Base-by-base conservation (phyloP, 345 rosid species). In the Rubroshorea leprosula region DNA sequence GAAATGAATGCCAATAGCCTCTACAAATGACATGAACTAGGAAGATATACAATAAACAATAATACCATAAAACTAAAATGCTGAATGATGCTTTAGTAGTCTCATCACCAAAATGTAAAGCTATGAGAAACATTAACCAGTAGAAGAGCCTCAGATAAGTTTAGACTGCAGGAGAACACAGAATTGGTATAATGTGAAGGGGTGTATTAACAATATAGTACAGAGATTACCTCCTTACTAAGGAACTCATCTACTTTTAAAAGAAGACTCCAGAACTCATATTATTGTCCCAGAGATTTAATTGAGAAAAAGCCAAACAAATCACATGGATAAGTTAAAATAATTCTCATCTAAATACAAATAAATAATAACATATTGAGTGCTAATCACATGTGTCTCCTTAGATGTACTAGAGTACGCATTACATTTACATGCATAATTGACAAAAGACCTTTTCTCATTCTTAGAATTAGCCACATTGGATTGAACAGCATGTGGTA, bases 381-480 rank as follows among this genome's bases (percentile, higher is more conserved):
- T 63, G 68, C 53, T 43, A 74, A 49, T 65, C 52, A 55, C 72
- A 41, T 58, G 63, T 39, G 70, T 73, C 74, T 62, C 76, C 65
- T 72, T 57, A 83, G 54, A 62, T 67, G 79, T 75, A 71, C 80
- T 76, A 68, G 41, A 75, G 80, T 68, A 80, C 86, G 81, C 50
- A 66, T 73, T 77, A 86, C 90, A 80, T 77, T 81, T 86, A 89
- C 97, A 84, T 73, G 84, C 81, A 82, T 75, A 81, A 83, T 79
- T 68, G 72, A 87, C 91, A 78, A 83, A 93, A 82, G 84, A 93
- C 99, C 97, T 93, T 81, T 89, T 93, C 80, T 93, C 99, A 62
- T 85, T 79, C 84, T 80, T 83, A 89, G 96, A 82, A 76, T 75
- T 70, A 87, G 82, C 82, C 90, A 83, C 74, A 82, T 74, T 82